phyloP scores from a whole-genome alignment of 768 basidiomycete genomes.

The Lepiota venenata region DNA sequence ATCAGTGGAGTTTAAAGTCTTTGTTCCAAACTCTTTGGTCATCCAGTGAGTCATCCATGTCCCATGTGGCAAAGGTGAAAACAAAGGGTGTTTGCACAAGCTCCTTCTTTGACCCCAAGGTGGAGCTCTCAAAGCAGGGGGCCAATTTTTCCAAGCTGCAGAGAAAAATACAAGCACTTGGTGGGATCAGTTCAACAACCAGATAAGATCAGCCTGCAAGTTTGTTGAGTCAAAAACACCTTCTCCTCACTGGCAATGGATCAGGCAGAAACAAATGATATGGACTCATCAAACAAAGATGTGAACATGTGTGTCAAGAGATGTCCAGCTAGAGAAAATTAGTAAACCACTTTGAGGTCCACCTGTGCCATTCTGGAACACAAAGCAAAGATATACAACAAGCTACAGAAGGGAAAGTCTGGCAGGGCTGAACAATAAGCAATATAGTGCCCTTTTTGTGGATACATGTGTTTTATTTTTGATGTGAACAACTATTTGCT shows the following conservation, averaged over 20 bases:
- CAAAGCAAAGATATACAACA: constrained; percentile 80
- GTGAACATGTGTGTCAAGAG: constrained; percentile 62
- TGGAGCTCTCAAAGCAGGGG: constrained; percentile 63
- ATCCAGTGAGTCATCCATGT: constrained; percentile 35
- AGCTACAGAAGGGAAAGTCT: constrained; percentile 71
- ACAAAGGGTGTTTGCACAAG: constrained; percentile 67
- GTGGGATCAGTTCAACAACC: constrained; percentile 62
- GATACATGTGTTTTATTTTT: constrained; percentile 54
- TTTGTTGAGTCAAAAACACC: neutral
- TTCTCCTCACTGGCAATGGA: no score
- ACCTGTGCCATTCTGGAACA: constrained; percentile 69
- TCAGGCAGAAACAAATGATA: constrained; percentile 68
- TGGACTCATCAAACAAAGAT: constrained; percentile 76
- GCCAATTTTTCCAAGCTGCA: constrained; percentile 53
- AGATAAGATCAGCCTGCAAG: constrained; percentile 53
- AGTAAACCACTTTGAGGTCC: constrained; percentile 67
- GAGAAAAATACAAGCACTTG: constrained; percentile 55
- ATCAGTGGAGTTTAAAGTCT: no score
- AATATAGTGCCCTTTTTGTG: constrained; percentile 69
- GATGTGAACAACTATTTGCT: neutral
- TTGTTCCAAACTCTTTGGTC: no score
- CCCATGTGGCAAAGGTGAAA: constrained; percentile 56
- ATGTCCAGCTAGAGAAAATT: constrained; percentile 67
- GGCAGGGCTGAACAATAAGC: constrained; percentile 74
- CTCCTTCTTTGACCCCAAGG: constrained; percentile 83